Evolutionary conservation across 768 basidiomycete genomes (phyloP), one percentile per base, ranked within the genome.

Genomic region (Xerocomellus amylosporus): DNA sequence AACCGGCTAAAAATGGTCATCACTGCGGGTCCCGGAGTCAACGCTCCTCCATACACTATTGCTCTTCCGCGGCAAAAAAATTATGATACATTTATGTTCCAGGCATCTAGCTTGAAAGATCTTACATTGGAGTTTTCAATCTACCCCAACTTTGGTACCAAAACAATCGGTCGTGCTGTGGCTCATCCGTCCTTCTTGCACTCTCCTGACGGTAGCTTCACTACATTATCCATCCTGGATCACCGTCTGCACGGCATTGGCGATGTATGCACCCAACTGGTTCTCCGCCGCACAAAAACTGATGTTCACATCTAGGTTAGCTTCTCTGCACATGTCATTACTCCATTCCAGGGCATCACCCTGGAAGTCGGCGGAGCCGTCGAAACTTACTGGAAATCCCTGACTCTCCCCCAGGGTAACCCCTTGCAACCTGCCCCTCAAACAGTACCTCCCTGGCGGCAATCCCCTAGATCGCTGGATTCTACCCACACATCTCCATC

Each of bases 371-470:
- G 94, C 22, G 96, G 97, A 24, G 86, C 90, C 48, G 82, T 98
- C 28, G 95, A 98, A 74, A 99, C 96, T 0, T 99, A 99, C 70
- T 99, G 97, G 97, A 98, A 98, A 74, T 95, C 94, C 72, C 15
- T 72, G 68, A 59, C 71, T 59, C 17, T 71, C 46, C 58, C 68
- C 9, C 65, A 66, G 58, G 61, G 67, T 49, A 69, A 42, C 50
- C 65, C 46, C 50, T 65, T 58, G 65, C 62, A 49, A 66, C 68
- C 53, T 69, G 64, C 46, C 66, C 77, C 33, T 59, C 74, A 70
- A 59, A 73, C 65, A 42, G 70, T 68, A 49, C 71, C 75, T 40
- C 71, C 69, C 8, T 71, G 70, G 70, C 65, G 62, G 28, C 66
- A 69, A 44, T 69, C 67, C 30, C 69, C 71, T 41, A 60, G 45